Conservation (phyloP, 1,284 basidiomycete genomes). For the Pyrrhoderma lamaoense region DNA sequence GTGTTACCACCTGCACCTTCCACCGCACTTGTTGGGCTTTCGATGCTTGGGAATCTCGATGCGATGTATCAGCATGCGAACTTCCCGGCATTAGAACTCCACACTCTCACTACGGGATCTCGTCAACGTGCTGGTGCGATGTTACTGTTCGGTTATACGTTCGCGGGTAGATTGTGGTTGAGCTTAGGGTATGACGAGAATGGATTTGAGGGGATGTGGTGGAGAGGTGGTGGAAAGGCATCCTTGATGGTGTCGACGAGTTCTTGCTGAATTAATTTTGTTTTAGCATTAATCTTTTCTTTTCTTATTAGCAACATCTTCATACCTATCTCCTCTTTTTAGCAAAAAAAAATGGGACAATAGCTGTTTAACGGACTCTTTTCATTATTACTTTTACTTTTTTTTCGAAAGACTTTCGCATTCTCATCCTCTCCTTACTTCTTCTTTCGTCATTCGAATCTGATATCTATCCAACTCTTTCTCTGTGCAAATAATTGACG, state of each 20-base stretch:
- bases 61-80: constrained; percentile 61
- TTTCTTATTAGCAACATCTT: no score
- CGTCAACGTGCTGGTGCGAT: constrained; percentile 66
- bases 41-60: constrained; percentile 73
- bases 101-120: constrained; percentile 70
- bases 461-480: no score
- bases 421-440: no score
- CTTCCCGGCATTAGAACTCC: constrained; percentile 50
- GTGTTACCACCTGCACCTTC: constrained; percentile 32
- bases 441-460: no score
- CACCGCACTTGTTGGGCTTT: constrained; percentile 62
- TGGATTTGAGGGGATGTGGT: constrained; percentile 46
- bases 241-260: constrained; percentile 57
- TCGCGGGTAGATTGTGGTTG: constrained; percentile 63
- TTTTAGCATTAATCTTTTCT: no score
- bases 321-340: no score
- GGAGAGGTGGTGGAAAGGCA: constrained; percentile 28
- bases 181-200: constrained; percentile 70
- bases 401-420: no score
- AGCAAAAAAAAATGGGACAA: no score
- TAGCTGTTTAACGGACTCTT: no score
- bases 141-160: constrained; percentile 72
- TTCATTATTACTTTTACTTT: no score
- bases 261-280: constrained; percentile 27
- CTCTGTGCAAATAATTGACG: no score